phyloP scores from a whole-genome alignment of 1,139 yeast genomes.

The Yamadazyma membranifaciens region DNA sequence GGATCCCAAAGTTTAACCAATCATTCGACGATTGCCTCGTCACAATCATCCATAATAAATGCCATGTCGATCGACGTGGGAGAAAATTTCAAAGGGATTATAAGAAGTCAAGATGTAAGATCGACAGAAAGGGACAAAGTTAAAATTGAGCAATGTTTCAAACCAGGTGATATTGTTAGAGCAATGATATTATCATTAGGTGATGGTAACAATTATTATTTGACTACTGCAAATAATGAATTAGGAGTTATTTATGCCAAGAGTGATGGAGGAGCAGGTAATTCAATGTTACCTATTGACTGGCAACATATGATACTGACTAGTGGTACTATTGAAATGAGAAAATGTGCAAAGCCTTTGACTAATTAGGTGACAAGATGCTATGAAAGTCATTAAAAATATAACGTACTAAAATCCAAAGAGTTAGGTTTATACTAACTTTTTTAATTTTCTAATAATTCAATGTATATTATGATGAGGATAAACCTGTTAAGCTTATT shows the following conservation, averaged over 20 bases:
- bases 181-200: conserved; percentile 84
- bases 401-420: no score
- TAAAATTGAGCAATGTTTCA: conserved; percentile 71
- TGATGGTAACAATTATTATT: conserved; percentile 87
- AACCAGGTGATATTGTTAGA: conserved; percentile 88
- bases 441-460: no score
- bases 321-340: conserved; percentile 71
- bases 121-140: conserved; percentile 90
- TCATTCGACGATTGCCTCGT: conserved; percentile 46
- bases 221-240: conserved; percentile 87
- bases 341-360: conserved; percentile 94
- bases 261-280: conserved; percentile 68
- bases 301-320: conserved; percentile 91
- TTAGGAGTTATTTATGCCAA: conserved; percentile 92
- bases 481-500: no score
- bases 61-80: conserved; percentile 68
- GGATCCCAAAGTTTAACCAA: conserved; percentile 48
- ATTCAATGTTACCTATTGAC: conserved; percentile 83
- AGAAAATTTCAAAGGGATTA: conserved; percentile 87
- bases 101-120: conserved; percentile 84
- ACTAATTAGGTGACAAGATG: not conserved
- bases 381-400: no score
- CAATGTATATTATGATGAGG: no score
- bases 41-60: conserved; percentile 30
- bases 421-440: no score